Conservation (phyloP, 805 yeast genomes). For the Candida boleticola region DNA sequence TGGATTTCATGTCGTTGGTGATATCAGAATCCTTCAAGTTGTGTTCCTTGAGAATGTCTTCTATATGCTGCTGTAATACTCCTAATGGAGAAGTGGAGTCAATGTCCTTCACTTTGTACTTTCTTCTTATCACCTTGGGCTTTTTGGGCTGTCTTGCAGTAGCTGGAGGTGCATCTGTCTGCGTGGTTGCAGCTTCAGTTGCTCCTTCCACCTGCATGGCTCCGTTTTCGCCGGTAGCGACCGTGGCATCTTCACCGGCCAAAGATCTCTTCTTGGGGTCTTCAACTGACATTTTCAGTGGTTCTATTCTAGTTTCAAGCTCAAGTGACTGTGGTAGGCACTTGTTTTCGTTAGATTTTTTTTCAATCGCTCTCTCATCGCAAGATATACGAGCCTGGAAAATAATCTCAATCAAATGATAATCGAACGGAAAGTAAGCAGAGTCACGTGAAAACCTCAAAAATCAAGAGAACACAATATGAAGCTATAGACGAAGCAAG, state of each 20-base stretch:
- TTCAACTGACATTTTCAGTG: neutral
- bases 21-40: constrained; percentile 46
- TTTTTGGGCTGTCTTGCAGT: too few species aligned
- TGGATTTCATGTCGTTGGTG: constrained; percentile 61
- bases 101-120: constrained; percentile 58
- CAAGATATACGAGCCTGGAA: too few species aligned
- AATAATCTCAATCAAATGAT: too few species aligned
- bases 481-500: too few species aligned
- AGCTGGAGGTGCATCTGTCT: neutral
- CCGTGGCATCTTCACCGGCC: neutral
- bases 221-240: neutral
- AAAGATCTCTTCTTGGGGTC: neutral
- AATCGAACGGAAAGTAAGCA: too few species aligned
- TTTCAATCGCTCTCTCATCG: too few species aligned
- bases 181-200: too few species aligned
- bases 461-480: too few species aligned
- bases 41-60: constrained; percentile 47
- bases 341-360: too few species aligned
- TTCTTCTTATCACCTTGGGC: constrained; percentile 35
- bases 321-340: too few species aligned
- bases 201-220: neutral
- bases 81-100: constrained; percentile 84
- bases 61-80: constrained; percentile 70
- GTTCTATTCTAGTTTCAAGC: neutral
- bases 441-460: too few species aligned